Evolutionary conservation across 345 rosid species (phyloP).

Genomic region (Brassica carinata): DNA sequence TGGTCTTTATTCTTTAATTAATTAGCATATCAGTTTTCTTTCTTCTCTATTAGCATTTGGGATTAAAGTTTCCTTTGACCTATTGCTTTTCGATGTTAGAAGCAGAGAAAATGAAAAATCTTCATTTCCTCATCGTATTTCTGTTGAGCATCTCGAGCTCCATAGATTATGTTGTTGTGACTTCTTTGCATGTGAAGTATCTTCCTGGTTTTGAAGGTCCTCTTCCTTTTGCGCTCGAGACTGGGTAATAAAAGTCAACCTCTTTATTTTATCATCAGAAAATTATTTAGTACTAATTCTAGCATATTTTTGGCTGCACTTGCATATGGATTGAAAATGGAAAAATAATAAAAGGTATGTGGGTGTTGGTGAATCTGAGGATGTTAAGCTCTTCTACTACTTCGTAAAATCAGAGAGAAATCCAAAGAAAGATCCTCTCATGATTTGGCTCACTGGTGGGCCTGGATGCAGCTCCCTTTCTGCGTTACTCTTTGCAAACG

Average conservation of each 20-base stretch:
- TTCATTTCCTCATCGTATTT: background rate
- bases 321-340: too few species aligned
- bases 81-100: background rate
- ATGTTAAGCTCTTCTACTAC: conserved; percentile 59
- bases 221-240: background rate
- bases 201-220: conserved; percentile 57
- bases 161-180: conserved; percentile 10
- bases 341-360: conserved; percentile 44
- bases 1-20: too few species aligned
- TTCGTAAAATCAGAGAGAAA: conserved; percentile 60
- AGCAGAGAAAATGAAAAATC: conserved; percentile 8
- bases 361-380: conserved; percentile 54
- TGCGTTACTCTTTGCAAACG: conserved; percentile 54
- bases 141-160: background rate
- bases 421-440: conserved; percentile 52
- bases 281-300: background rate
- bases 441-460: conserved; percentile 83
- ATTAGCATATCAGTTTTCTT: too few species aligned
- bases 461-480: conserved; percentile 65
- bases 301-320: too few species aligned
- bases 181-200: conserved; percentile 35
- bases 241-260: background rate
- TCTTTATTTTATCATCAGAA: background rate
- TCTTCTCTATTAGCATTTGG: too few species aligned
- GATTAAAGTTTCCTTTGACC: too few species aligned